Evolutionary conservation across 1,139 yeast species (phyloP), one percentile per base, ranked within the genome.

Genomic region (Saccharomyces pastorianus): DNA sequence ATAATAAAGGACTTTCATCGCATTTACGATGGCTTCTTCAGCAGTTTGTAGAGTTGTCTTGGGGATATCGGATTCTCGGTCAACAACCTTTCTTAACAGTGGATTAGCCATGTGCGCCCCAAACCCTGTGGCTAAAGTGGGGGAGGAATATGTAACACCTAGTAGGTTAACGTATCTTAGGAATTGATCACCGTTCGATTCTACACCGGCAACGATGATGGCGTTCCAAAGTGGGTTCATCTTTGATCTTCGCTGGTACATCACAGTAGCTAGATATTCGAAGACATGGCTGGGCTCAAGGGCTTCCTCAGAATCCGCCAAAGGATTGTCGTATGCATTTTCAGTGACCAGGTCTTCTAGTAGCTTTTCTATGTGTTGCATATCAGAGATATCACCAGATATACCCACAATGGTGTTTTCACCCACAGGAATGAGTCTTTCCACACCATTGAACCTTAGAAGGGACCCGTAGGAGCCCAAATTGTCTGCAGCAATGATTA

Each of bases 141-240:
- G 95, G 0, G 98, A 80, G 7, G 88, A 80, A 71, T 88, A 95
- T 0, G 96, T 81, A 23, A 91, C 96, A 49, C 99, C 99, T 56
- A 90, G 78, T 59, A 95, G 76, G 71, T 95, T 97, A 50, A 90
- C 96, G 67, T 88, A 91, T 61, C 85, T 84, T 65, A 93, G 77
- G 65, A 87, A 88, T 52, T 88, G 85, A 47, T 80, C 80, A 46
- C 81, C 84, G 56, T 83, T 42, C 11, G 47, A 84, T 68, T 85
- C 85, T 64, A 85, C 79, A 5, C 98, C 99, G 9, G 91, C 97
- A 51, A 93, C 97, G 55, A 93, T 77, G 46, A 88, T 76, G 0
- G 98, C 88, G 72, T 93, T 95, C 99, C 99, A 93, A 60, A 90
- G 78, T 26, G 99, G 99, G 70, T 93, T 82, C 93, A 95, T 84